Base-by-base conservation (phyloP, 768 basidiomycete genomes). In the Auricularia sp. region DNA sequence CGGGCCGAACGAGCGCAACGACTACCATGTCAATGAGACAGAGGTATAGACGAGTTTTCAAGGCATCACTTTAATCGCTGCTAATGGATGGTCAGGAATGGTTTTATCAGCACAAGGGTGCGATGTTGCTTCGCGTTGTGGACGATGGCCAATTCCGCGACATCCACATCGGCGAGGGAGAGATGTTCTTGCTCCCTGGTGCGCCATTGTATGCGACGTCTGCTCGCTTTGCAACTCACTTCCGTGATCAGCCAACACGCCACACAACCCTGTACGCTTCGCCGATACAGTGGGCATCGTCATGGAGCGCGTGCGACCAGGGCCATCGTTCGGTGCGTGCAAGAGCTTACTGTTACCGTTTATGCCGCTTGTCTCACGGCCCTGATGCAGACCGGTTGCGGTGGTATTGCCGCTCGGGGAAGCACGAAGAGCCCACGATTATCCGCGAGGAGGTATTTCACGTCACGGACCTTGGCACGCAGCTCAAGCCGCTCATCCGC, bases 21-120 rank as follows among this genome's bases (percentile, higher is more conserved):
- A 97, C 75, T 98, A 94, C 71, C 96, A 98, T 75, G 77, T 97
- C 54, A 98, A 98, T 73, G 87, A 97, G 76, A 98, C 95, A 1
- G 94, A 97, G 82, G 90, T 88, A 61, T 56, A 78, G 1, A 33
- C 21, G 14, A 8, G 6, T 16, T 18, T 16, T 18, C 47, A 1
- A 21, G 18, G 18, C 47, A 16, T 21, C 11, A 10, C 44, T 18
- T 18, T 18, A 45, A 51, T 18, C 47, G 18, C 0, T 18, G 18
- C 47, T 18, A 10, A 51, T 21, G 10, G 6, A 10, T 16, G 21
- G 21, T 51, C 61, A 93, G 89, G 96, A 98, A 76, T 98, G 94
- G 95, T 98, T 98, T 76, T 98, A 94, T 76, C 96, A 99, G 73
- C 81, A 95, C 79, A 94, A 94, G 74, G 96, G 96, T 2, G 85